These are phyloP conservation scores for Drechslerella coelobrocha DNA, from an alignment of 2,329 filamentous ascomycete species.

Conservation along the genomic window DNA sequence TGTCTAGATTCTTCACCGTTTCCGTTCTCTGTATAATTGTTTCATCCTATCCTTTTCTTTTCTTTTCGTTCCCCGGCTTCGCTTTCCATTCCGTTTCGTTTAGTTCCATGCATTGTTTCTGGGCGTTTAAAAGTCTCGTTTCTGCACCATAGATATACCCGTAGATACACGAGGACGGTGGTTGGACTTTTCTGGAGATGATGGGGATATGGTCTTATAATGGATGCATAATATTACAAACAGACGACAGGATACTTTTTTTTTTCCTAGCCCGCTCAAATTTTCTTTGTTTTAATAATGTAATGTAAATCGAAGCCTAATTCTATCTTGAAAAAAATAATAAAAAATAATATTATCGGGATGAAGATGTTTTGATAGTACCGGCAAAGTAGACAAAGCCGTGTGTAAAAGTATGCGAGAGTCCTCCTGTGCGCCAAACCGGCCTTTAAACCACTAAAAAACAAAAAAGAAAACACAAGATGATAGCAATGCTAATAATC, in stretches of 20 bases:
- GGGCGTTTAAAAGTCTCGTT: neutral
- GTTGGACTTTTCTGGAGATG: neutral
- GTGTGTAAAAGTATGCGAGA: no score
- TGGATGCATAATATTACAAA: no score
- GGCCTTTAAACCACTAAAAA: neutral
- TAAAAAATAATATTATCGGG: no score
- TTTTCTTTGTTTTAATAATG: no score
- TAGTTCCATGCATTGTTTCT: neutral
- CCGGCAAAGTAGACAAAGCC: no score
- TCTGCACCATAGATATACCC: neutral
- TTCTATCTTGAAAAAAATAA: no score
- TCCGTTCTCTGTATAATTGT: neutral
- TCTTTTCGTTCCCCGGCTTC: neutral
- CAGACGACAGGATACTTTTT: no score
- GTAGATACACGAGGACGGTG: neutral
- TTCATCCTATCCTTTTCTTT: neutral
- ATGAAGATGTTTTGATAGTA: no score
- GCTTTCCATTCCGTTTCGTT: neutral
- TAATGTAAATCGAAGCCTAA: no score
- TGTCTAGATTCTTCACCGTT: neutral
- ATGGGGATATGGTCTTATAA: neutral
- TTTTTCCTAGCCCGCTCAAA: no score
- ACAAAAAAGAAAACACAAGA: neutral
- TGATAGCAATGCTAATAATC: conserved; percentile 9
- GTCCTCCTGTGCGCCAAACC: neutral